A percentile compares a stretch with the other conserved stretches of the same genome.
These are phyloP conservation scores for Fusarium sp. DNA, from an alignment of 2,329 filamentous ascomycete species.

Conservation along the genomic window DNA sequence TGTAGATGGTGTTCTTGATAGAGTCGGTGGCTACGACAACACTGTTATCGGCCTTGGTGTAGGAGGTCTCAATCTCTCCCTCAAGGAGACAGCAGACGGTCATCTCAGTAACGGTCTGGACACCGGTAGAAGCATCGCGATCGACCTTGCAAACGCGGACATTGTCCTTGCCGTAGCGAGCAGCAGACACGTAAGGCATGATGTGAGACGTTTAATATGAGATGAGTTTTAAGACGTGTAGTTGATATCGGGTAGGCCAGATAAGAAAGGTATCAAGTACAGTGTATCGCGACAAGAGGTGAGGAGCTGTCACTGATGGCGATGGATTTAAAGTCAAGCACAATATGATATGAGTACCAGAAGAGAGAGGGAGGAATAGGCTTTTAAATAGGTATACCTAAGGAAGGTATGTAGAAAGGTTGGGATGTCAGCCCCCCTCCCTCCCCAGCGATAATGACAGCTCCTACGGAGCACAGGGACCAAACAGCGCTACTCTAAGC, in stretches of 20 bases:
- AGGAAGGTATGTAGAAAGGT: slow-evolving; percentile 10
- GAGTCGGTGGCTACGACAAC: slow-evolving; percentile 96
- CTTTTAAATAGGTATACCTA: slow-evolving; percentile 31
- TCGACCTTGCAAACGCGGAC: slow-evolving; percentile 97
- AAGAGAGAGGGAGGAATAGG: slow-evolving; percentile 17
- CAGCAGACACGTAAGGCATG: slow-evolving; percentile 71
- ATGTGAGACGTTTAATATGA: slow-evolving; percentile 30
- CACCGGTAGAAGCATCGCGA: slow-evolving; percentile 78
- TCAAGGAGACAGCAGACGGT: slow-evolving; percentile 93
- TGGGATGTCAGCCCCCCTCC: slow-evolving; percentile 40
- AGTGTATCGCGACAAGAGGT: slow-evolving; percentile 6
- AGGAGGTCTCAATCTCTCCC: slow-evolving; percentile 90
- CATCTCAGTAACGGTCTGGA: slow-evolving; percentile 93
- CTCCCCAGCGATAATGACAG: slow-evolving; percentile 20
- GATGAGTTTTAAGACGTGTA: slow-evolving; percentile 13
- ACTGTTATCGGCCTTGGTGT: slow-evolving; percentile 93
- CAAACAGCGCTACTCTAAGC: slow-evolving; percentile 22
- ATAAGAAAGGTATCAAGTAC: slow-evolving; percentile 19
- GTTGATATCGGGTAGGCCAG: slow-evolving; percentile 9
- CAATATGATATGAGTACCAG: background rate
- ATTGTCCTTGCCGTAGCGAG: slow-evolving; percentile 95
- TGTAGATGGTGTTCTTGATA: slow-evolving; percentile 97
- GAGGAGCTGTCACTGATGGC: slow-evolving; percentile 5
- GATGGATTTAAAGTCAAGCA: slow-evolving; percentile 7
- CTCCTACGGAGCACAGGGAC: slow-evolving; percentile 12